Base-by-base conservation (phyloP, 2,329 filamentous ascomycete species). In the Nemania sp. region DNA sequence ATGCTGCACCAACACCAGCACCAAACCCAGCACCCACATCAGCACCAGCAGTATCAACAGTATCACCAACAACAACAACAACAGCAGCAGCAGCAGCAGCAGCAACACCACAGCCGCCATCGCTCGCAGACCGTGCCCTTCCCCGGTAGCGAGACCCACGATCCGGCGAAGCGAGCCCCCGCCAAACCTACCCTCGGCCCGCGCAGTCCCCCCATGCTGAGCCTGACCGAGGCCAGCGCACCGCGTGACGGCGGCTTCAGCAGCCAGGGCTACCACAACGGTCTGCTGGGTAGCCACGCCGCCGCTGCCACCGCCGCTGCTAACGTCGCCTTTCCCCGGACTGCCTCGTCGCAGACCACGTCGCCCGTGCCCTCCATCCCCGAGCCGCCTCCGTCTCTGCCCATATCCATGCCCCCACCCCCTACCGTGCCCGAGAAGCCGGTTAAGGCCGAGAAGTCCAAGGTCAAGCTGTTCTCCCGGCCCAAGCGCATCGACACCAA, bases 401-500 rank as follows among this genome's bases (percentile, higher is more conserved):
- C 67, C 50, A n/a, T n/a, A n/a, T 57, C 58, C 48, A 70, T 62
- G 57, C 59, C 59, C 24, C 70, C 70, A 14, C 72, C 67, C 50
- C 77, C 70, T 70, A 9, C 73, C 72, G 24, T 72, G 72, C 72
- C 77, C 2, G 85, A 88, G 61, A 86, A 88, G 69, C 79, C 80
- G 19, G 65, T 69, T 26, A 82, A 83, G 63, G 77, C 81, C 23
- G 86, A 90, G 64, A 89, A 90, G 71, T 85, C 85, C 57, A 91
- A 91, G 72, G 88, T 90, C 69, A 93, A 93, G 75, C 77, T 93
- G 23, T 92, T 92, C 68, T 90, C 86, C 6, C 82, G 89, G 45
- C 88, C 88, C 0, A 87, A 88, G 66, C 91, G 87, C 72, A 89
- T 91, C 63, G 81, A 82, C 45, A 83, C 85, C 52, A 90, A 88